Conservation (phyloP, 2,329 filamentous ascomycete species). For the Chaetomium sp. region DNA sequence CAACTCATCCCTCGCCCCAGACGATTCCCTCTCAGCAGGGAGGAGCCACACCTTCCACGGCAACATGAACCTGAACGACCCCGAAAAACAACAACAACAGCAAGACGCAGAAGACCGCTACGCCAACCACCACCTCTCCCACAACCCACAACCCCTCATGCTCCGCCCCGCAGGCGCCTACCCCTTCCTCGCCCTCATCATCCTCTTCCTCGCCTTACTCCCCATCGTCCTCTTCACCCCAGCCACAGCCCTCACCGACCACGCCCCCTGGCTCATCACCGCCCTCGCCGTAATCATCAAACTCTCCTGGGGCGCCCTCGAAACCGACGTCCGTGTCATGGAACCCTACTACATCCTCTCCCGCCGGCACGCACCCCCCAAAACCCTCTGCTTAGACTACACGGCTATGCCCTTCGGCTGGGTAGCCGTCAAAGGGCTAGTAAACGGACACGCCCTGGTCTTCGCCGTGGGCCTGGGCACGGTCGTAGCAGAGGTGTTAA, state of each 20-base stretch:
- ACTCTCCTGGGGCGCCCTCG: conserved; percentile 61
- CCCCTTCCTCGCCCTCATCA: conserved; percentile 53
- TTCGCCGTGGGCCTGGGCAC: conserved; percentile 64
- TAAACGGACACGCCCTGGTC: conserved; percentile 59
- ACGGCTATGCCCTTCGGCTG: conserved; percentile 64
- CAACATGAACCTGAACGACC: conserved; percentile 34
- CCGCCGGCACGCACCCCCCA: conserved; percentile 56
- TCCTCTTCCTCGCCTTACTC: conserved; percentile 37
- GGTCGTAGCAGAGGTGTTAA: conserved; percentile 66
- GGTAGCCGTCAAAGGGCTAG: conserved; percentile 53
- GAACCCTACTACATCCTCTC: conserved; percentile 69
- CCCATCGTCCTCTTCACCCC: conserved; percentile 44
- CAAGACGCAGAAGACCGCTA: conserved; percentile 38
- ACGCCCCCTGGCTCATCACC: conserved; percentile 60
- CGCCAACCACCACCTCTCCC: conserved; percentile 42
- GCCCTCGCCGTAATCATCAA: conserved; percentile 60
- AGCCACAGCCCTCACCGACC: conserved; percentile 49
- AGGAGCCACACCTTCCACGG: conserved; percentile 29
- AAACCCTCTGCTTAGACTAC: conserved; percentile 65
- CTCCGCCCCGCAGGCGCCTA: conserved; percentile 54
- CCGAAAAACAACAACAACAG: conserved; percentile 29
- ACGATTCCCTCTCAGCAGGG: conserved; percentile 37
- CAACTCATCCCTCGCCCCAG: conserved; percentile 64
- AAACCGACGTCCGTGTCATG: conserved; percentile 64
- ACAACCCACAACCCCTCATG: conserved; percentile 64